Conservation (phyloP, 2,329 filamentous ascomycete genomes). For the Bipolaris oryzae region DNA sequence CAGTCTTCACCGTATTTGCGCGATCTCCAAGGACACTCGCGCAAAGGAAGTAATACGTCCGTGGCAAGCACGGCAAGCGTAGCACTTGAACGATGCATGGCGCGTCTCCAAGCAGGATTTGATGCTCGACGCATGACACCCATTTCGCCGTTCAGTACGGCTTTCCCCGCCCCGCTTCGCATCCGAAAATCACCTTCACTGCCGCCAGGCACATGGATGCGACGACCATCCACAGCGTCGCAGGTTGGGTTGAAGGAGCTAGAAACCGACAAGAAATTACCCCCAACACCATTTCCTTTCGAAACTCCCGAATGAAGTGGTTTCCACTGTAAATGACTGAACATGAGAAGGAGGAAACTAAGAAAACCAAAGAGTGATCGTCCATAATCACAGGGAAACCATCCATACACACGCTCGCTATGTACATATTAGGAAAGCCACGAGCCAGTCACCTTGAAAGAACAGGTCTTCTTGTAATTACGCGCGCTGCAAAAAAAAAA, state of each 20-base stretch:
- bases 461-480: neutral
- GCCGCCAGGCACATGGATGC: slow-evolving; percentile 10
- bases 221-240: slow-evolving; percentile 10
- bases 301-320: neutral
- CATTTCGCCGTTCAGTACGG: slow-evolving; percentile 20
- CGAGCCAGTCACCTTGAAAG: neutral
- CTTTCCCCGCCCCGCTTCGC: slow-evolving; percentile 22
- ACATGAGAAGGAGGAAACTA: too few species aligned
- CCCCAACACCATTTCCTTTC: slow-evolving; percentile 42
- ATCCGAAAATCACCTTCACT: slow-evolving; percentile 17
- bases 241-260: slow-evolving; percentile 11
- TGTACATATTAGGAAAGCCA: neutral
- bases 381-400: too few species aligned
- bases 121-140: slow-evolving; percentile 31
- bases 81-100: slow-evolving; percentile 3
- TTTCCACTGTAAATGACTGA: neutral
- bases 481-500: neutral
- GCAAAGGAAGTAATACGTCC: slow-evolving; percentile 17
- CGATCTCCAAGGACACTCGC: slow-evolving; percentile 18
- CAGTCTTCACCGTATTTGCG: slow-evolving; percentile 1
- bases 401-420: neutral
- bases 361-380: too few species aligned
- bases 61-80: slow-evolving; percentile 6
- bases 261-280: slow-evolving; percentile 35
- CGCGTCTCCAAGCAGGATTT: slow-evolving; percentile 17